These are phyloP conservation scores for Zanthoxylum bungeanum DNA, from an alignment of 345 rosid species.

Conservation along the genomic window DNA sequence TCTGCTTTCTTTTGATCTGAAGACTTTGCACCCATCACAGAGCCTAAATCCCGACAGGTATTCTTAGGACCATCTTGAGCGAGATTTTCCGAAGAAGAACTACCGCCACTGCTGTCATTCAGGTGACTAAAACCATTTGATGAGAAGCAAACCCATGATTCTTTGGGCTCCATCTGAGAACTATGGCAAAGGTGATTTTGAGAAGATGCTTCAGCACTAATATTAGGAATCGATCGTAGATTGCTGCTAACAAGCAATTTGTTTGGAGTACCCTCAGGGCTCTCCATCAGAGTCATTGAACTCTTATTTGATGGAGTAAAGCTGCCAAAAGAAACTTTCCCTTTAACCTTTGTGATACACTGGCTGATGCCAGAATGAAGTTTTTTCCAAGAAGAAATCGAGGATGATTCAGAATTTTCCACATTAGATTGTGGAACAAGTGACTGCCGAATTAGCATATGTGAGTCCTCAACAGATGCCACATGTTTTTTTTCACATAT, in stretches of 20 bases:
- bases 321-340: constrained; percentile 21
- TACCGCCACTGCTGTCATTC: constrained; percentile 19
- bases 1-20: constrained; percentile 33
- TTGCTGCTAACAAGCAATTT: constrained; percentile 21
- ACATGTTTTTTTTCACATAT: constrained; percentile 22
- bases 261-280: constrained; percentile 19
- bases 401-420: constrained; percentile 25
- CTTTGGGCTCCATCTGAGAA: constrained; percentile 42
- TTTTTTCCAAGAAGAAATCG: constrained; percentile 26
- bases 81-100: constrained; percentile 23
- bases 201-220: constrained; percentile 22
- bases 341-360: constrained; percentile 13
- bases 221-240: constrained; percentile 29
- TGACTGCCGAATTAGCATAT: constrained; percentile 10
- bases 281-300: constrained; percentile 14
- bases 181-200: constrained; percentile 29
- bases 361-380: constrained; percentile 16
- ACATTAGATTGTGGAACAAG: constrained; percentile 12
- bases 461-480: constrained; percentile 18
- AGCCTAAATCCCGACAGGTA: constrained; percentile 14
- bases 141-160: constrained; percentile 16
- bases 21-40: constrained; percentile 28
- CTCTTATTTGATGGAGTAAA: constrained; percentile 16
- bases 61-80: constrained; percentile 12
- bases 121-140: constrained; percentile 16